Conservation (phyloP, 164 flowering plant genomes). For the Malania oleifera region DNA sequence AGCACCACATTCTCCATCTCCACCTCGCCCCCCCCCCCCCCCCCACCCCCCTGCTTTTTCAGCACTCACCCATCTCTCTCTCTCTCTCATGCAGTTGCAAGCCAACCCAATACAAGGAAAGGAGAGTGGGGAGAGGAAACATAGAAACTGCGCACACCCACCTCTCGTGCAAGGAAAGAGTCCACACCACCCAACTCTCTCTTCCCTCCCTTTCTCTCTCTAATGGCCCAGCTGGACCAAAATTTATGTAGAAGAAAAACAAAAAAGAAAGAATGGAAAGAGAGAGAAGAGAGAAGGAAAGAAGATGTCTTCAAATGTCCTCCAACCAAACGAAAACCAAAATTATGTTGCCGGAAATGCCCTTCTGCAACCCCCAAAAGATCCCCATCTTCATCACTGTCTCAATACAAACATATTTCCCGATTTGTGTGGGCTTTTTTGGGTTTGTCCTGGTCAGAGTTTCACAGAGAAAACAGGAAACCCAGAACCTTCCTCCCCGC, state of each 20-base stretch:
- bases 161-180: too few species aligned
- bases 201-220: background rate
- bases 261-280: background rate
- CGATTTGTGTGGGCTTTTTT: slow-evolving; percentile 2
- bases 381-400: background rate
- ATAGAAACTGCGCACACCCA: background rate
- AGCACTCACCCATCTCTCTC: background rate
- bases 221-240: slow-evolving; percentile 4
- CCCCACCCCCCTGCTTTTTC: too few species aligned
- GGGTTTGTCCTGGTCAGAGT: slow-evolving; percentile 3
- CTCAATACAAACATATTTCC: background rate
- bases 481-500: background rate
- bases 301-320: background rate
- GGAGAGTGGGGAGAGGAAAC: too few species aligned
- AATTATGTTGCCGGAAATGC: slow-evolving; percentile 1
- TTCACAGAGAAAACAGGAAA: background rate
- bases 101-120: too few species aligned
- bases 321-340: background rate
- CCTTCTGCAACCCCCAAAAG: background rate
- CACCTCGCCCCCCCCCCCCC: background rate
- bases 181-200: background rate
- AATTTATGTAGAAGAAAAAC: background rate
- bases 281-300: background rate
- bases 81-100: background rate
- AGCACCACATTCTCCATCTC: too few species aligned